Evolutionary conservation across 768 basidiomycete species (phyloP).

Genomic region (Tricholomella constricta): DNA sequence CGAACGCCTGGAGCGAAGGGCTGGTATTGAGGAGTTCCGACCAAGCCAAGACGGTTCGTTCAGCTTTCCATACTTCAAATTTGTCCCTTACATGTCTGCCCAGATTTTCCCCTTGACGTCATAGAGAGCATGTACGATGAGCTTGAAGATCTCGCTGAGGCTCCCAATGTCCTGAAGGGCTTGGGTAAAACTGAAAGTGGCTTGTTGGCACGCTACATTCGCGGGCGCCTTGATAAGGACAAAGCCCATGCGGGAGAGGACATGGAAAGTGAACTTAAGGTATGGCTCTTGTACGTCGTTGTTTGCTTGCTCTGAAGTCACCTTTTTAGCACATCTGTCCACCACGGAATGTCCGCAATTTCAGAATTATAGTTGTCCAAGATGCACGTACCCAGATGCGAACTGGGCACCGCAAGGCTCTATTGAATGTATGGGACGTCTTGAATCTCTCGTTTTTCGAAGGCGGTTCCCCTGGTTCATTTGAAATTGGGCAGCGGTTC

Average conservation of each 20-base stretch:
- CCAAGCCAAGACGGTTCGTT: slow-evolving; percentile 42
- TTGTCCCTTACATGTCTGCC: background rate
- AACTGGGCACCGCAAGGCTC: slow-evolving; percentile 60
- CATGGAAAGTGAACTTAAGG: slow-evolving; percentile 74
- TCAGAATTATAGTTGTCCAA: slow-evolving; percentile 69
- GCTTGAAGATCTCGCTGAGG: slow-evolving; percentile 58
- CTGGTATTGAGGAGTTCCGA: slow-evolving; percentile 46
- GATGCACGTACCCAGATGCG: slow-evolving; percentile 60
- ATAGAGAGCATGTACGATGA: slow-evolving; percentile 63
- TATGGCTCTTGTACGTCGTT: slow-evolving; percentile 32
- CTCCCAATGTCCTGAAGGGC: slow-evolving; percentile 42
- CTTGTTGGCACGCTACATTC: slow-evolving; percentile 61
- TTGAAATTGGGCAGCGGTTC: slow-evolving; percentile 68
- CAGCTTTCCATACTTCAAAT: background rate
- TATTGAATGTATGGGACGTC: slow-evolving; percentile 86
- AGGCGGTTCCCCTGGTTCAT: slow-evolving; percentile 46
- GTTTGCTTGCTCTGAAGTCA: background rate
- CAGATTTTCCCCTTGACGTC: slow-evolving; percentile 46
- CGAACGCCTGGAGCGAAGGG: slow-evolving; percentile 63
- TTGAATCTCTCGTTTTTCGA: slow-evolving; percentile 52
- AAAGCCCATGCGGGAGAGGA: slow-evolving; percentile 54
- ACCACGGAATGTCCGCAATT: slow-evolving; percentile 70
- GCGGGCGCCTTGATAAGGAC: slow-evolving; percentile 48
- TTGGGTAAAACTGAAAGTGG: slow-evolving; percentile 52
- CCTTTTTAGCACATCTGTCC: slow-evolving; percentile 58